Base-by-base conservation (phyloP, 768 basidiomycete genomes). In the Crucibulum laeve region DNA sequence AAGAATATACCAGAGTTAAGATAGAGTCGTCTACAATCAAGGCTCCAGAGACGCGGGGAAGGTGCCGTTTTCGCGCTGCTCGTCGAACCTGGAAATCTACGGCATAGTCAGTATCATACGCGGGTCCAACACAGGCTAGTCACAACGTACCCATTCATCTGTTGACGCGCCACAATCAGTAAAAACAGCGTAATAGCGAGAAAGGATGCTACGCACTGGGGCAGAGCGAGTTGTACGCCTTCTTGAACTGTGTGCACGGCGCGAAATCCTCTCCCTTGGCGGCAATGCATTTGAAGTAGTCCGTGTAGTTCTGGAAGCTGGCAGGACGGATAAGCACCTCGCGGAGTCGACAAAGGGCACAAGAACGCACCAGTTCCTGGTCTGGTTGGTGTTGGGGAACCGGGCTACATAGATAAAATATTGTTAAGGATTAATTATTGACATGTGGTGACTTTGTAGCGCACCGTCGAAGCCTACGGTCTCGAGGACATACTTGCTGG, bases 221-320 rank as follows among this genome's bases (percentile, higher is more conserved):
- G 71, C 96, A 99, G 47, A 98, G 81, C 32, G 94, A 92, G 74
- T 91, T 79, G 76, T 92, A 99, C 22, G 90, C 90, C 64, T 82
- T 80, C 73, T 87, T 89, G 82, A 99, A 99, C 67, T 96, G 94
- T 73, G 92, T 92, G 85, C 96, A 98, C 1, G 96, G 93, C n/a
- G 85, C 82, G 63, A 84, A 98, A 47, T 97, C 96, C 54, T 99
- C 96, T 53, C 96, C 96, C 72, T 96, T 98, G 55, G 94, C 94
- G 55, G 87, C 67, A 55, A 97, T 70, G 67, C 96, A 99, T 67
- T 95, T 95, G 83, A 94, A 92, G 77, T 96, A 97, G 69, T 99
- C 96, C 48, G 88, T 87, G 66, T 94, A 98, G 74, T 95, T 93
- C 71, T 95, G 91, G 80, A 82, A 88, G 70, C 87, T 90, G 53